These are phyloP conservation scores for Syzygium malaccense DNA, from an alignment of 441 rosid species.

Conservation along the genomic window DNA sequence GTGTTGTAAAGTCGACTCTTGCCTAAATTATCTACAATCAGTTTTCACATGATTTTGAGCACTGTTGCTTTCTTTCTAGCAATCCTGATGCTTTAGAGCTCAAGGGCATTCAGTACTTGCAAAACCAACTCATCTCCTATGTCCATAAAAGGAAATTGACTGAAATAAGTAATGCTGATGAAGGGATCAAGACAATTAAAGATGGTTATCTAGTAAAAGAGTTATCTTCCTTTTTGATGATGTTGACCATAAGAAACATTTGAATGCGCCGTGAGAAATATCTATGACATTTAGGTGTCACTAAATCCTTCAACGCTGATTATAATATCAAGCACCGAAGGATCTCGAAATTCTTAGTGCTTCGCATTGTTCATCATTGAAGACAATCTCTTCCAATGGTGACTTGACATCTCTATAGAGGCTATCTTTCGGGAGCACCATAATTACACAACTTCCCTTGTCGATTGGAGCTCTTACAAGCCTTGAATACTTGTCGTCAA, in stretches of 20 bases:
- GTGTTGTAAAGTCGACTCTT: neutral
- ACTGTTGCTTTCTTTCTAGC: neutral
- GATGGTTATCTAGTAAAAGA: neutral
- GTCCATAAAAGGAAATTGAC: neutral
- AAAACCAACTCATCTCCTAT: neutral
- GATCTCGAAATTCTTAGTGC: neutral
- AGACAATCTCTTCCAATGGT: neutral
- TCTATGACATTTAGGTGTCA: no score
- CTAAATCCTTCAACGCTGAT: no score
- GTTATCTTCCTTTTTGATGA: neutral
- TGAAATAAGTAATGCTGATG: neutral
- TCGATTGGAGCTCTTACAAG: no score
- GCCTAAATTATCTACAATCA: neutral
- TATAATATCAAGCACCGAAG: neutral
- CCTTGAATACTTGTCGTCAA: neutral
- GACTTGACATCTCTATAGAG: neutral
- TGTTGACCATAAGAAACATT: no score
- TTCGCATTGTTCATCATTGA: neutral
- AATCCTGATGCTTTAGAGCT: neutral
- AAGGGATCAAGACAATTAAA: neutral
- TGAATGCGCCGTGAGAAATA: no score
- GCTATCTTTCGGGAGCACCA: fast-evolving
- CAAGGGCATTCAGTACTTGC: neutral
- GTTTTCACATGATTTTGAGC: neutral
- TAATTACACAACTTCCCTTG: no score